These are phyloP conservation scores for Aureobasidium sp. DNA, from an alignment of 2,329 filamentous ascomycete species.

Conservation along the genomic window DNA sequence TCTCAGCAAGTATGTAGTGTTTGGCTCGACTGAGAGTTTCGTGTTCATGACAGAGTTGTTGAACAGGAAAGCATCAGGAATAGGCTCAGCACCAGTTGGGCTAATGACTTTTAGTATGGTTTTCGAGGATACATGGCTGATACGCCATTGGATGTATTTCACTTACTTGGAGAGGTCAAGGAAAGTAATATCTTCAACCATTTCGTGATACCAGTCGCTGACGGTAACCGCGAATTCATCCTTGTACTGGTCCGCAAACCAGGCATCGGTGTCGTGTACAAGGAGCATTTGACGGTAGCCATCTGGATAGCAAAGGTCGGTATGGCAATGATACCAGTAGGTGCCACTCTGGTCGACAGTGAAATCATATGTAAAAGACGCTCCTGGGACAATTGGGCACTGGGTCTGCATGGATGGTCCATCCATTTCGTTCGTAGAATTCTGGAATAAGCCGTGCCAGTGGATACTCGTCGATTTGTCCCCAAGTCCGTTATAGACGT, in stretches of 20 bases:
- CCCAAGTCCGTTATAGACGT: conserved; percentile 59
- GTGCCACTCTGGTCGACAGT: conserved; percentile 48
- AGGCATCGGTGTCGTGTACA: conserved; percentile 54
- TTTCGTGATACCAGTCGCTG: conserved; percentile 67
- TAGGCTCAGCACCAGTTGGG: conserved; percentile 48
- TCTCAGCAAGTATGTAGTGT: conserved; percentile 57
- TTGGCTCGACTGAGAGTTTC: conserved; percentile 40
- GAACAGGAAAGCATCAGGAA: conserved; percentile 58
- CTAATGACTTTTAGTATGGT: background rate
- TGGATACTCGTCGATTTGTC: conserved; percentile 63
- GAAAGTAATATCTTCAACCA: conserved; percentile 40
- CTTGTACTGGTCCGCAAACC: conserved; percentile 46
- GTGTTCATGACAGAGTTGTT: conserved; percentile 51
- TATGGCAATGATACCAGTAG: conserved; percentile 47
- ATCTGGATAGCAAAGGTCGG: conserved; percentile 58
- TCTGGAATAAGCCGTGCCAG: conserved; percentile 73
- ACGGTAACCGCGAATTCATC: conserved; percentile 60
- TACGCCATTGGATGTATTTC: conserved; percentile 20
- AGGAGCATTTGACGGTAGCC: conserved; percentile 62
- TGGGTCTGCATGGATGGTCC: conserved; percentile 62
- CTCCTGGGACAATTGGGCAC: conserved; percentile 57
- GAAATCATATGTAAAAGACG: conserved; percentile 61
- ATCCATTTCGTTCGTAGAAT: conserved; percentile 69
- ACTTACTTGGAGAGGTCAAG: conserved; percentile 43
- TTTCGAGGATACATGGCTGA: too few species aligned